Evolutionary conservation across 2,329 filamentous ascomycete genomes (phyloP), one percentile per base, ranked within the genome.

Genomic region (Fusarium sp.): DNA sequence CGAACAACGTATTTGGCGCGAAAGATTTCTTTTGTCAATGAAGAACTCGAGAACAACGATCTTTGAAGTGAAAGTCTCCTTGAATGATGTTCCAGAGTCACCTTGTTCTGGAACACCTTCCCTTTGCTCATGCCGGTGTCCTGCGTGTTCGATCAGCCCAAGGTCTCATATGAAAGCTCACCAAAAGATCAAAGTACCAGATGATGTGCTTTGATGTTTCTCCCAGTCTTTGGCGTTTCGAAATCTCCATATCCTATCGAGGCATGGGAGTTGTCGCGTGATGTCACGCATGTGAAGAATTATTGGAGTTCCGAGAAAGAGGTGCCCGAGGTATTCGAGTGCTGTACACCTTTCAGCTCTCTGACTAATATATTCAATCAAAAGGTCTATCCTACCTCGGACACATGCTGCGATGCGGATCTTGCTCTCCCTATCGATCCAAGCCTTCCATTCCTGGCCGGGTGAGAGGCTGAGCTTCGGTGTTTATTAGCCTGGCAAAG

Each of bases 391-490:
- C 22, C 2, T 23, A 23, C 22, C 30, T 14, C 49, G 23, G 0
- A 44, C 23, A 3, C 49, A 57, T 4, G 19, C 44, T 0, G 4
- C 9, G 0, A 57, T 2, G 8, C 49, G 54, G 1, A 57, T 9
- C 13, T 30, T 19, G 4, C 39, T 44, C 15, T 55, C 54, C 0
- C 17, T 6, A 0, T 2, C 0, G 0, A 57, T 4, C 49, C 49
- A 55, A 0, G 1, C 1, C 2, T 32, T 9, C 54, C 54, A 57
- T 6, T 2, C 15, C 0, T 6, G n/a, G 5, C 43, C 48, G 3
- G 2, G 8, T 37, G 32, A 15, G 22, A 23, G 22, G 22, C 6
- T 6, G 0, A 7, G 3, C 37, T 14, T 23, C 22, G 35, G 3
- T 11, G 23, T 11, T 44, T 39, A 0, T 37, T n/a, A 13, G 11